These are phyloP conservation scores for Cordyceps javanica DNA, from an alignment of 2,329 filamentous ascomycete genomes.

Conservation along the genomic window DNA sequence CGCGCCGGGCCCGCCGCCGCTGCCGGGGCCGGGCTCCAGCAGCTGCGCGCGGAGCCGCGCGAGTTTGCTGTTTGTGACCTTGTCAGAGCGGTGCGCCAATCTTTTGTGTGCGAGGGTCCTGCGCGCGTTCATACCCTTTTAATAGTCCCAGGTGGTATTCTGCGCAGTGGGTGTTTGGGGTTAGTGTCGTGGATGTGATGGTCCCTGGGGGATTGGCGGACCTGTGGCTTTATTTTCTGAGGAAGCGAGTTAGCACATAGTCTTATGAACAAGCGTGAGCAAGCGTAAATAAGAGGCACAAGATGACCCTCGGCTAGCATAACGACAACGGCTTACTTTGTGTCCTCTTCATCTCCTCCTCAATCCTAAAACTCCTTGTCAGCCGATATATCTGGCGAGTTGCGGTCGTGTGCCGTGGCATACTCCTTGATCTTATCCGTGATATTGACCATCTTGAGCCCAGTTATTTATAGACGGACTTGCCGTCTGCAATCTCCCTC, in stretches of 20 bases:
- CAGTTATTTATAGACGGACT: constrained; percentile 25
- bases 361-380: constrained; percentile 62
- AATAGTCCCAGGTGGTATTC: constrained; percentile 97
- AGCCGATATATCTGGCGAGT: constrained; percentile 16
- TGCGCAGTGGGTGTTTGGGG: constrained; percentile 40
- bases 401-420: constrained; percentile 24
- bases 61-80: constrained; percentile 67
- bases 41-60: constrained; percentile 90
- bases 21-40: constrained; percentile 77
- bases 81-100: not conserved
- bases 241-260: constrained; percentile 19
- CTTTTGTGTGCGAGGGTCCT: not conserved
- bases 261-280: no score
- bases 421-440: constrained; percentile 99
- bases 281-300: no score
- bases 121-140: constrained; percentile 67
- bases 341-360: constrained; percentile 98
- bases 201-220: constrained; percentile 40
- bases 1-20: constrained; percentile 69
- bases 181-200: not conserved
- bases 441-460: constrained; percentile 86
- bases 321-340: constrained; percentile 73
- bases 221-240: constrained; percentile 98
- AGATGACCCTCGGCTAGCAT: no score
- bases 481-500: constrained; percentile 21